Evolutionary conservation across 2,329 filamentous ascomycete species (phyloP).

Genomic region (Fusarium xylarioides): DNA sequence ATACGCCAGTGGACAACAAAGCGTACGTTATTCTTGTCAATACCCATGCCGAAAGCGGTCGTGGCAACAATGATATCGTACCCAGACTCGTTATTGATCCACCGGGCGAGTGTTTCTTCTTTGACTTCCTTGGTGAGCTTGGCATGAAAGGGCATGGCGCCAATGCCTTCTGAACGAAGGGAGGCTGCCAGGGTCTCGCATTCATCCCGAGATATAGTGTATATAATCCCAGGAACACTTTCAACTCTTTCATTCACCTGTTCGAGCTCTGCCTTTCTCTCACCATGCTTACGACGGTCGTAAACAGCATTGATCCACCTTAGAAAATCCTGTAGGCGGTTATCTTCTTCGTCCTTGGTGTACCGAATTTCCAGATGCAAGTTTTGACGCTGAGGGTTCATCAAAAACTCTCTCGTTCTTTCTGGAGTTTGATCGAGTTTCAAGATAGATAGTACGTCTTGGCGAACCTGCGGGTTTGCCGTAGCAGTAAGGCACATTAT

Average conservation of each 20-base stretch:
- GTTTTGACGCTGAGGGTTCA: conserved; percentile 84
- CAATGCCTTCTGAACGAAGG: conserved; percentile 73
- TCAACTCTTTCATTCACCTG: conserved; percentile 63
- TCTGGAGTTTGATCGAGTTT: conserved; percentile 68
- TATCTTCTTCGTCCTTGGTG: conserved; percentile 77
- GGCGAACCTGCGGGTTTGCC: conserved; percentile 80
- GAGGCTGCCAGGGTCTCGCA: conserved; percentile 75
- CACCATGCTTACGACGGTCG: conserved; percentile 68
- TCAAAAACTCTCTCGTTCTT: conserved; percentile 77
- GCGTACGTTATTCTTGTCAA: conserved; percentile 93
- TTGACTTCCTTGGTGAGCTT: conserved; percentile 74
- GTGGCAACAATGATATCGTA: conserved; percentile 96
- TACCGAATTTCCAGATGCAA: conserved; percentile 92
- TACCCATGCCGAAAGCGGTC: conserved; percentile 97
- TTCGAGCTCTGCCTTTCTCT: conserved; percentile 67
- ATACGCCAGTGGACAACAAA: conserved; percentile 96
- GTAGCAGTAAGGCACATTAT: conserved; percentile 95
- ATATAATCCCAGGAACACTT: conserved; percentile 80
- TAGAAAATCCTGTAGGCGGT: conserved; percentile 77
- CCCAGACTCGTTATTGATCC: conserved; percentile 76
- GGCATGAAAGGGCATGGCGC: conserved; percentile 77
- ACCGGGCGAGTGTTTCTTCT: conserved; percentile 74
- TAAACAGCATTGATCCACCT: conserved; percentile 80
- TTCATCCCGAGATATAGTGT: conserved; percentile 78
- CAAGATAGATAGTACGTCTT: conserved; percentile 83